These are phyloP conservation scores for Cyclotella atomus DNA, from an alignment of 108 stramenopile genomes.

Conservation along the genomic window DNA sequence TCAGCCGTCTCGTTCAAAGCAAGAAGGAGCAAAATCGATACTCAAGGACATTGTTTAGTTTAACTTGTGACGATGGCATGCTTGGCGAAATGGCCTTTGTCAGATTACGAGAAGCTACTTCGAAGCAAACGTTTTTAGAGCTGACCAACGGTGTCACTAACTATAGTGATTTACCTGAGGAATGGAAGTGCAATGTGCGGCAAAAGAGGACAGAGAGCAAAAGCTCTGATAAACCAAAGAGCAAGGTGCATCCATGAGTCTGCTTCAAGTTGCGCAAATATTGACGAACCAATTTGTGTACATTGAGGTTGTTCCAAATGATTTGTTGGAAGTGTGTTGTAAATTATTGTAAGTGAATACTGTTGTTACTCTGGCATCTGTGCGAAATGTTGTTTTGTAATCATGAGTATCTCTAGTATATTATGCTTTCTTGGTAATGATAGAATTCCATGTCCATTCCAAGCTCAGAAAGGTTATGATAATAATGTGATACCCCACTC, in stretches of 20 bases:
- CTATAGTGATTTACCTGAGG: constrained; percentile 52
- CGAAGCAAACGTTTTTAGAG: constrained; percentile 46
- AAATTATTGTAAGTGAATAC: not conserved
- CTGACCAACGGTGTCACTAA: constrained; percentile 50
- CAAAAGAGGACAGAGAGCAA: not conserved
- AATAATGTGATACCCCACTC: no score
- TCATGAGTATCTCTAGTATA: no score
- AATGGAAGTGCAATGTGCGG: not conserved
- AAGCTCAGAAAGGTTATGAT: no score
- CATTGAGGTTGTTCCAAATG: not conserved
- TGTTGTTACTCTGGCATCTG: no score
- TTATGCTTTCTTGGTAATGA: no score
- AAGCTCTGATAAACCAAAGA: not conserved
- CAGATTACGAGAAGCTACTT: constrained; percentile 57
- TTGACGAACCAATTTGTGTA: no score
- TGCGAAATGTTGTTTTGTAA: no score
- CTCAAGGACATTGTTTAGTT: constrained; percentile 48
- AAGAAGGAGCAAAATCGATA: constrained; percentile 44
- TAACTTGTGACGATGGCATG: constrained; percentile 52
- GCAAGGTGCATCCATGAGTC: constrained; percentile 1
- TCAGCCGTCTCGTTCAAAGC: constrained; percentile 49
- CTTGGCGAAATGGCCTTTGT: constrained; percentile 74
- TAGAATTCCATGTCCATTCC: no score
- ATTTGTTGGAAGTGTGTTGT: not conserved
- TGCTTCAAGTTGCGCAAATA: no score